These are phyloP conservation scores for Penicillium sp. DNA, from an alignment of 2,329 filamentous ascomycete species.

Conservation along the genomic window DNA sequence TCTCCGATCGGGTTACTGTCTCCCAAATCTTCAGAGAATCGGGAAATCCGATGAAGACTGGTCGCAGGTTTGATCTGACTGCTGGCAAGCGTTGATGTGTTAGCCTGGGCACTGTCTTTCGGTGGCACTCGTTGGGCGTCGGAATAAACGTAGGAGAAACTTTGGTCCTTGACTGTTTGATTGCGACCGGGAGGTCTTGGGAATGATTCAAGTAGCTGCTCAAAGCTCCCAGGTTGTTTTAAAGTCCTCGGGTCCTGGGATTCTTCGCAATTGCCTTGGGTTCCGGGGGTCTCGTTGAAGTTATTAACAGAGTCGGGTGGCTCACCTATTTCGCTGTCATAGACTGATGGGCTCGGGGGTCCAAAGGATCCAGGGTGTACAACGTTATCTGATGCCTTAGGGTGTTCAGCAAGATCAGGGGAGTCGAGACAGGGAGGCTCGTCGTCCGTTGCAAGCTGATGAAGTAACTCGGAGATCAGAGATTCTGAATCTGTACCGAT, in stretches of 20 bases:
- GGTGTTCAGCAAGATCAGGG: not conserved
- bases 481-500: not conserved
- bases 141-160: not conserved
- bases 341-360: not conserved
- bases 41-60: not conserved
- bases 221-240: not conserved
- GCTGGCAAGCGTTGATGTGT: not conserved
- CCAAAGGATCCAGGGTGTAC: not conserved
- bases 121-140: not conserved
- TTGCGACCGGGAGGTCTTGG: not conserved
- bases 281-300: not conserved
- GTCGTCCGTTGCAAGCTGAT: not conserved
- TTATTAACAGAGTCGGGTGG: not conserved
- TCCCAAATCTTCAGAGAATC: not conserved
- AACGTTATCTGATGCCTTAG: not conserved
- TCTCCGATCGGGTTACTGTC: not conserved
- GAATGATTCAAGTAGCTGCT: constrained; percentile 1
- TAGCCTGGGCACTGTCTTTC: constrained; percentile 1
- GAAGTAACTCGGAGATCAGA: not conserved
- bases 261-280: not conserved
- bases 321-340: constrained; percentile 8
- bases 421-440: not conserved
- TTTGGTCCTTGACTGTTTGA: not conserved
- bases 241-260: not conserved
- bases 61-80: not conserved